Evolutionary conservation across 176 grass and related monocot species (phyloP), one percentile per base, ranked within the genome.

Genomic region (Ensete ventricosum): DNA sequence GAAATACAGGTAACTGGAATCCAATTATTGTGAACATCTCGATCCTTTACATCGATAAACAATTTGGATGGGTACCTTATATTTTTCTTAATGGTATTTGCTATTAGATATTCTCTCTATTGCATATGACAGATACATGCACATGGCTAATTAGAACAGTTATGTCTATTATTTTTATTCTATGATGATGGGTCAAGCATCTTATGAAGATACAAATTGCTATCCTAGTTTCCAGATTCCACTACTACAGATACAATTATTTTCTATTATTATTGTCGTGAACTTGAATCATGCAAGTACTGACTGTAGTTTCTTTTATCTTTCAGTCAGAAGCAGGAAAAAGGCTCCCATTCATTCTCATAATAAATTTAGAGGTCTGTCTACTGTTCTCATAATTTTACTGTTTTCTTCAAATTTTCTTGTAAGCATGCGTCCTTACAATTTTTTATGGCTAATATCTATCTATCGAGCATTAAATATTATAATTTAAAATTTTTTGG

Each of bases 341-440:
- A 83, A 89, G 83, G 74, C 86, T 98, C 49, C 94, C 94, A 66
- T 98, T 98, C 75, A 84, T 98, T 73, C 62, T 98, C 71, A 82
- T 98, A 78, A 80, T 98, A 86, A 98, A 93, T 74, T 91, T 98
- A 82, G 85, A 98, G 86, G 94, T 93, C 21, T 52, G 55, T 79
- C 24, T 91, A 17, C 11, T 76, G 69, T 81, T 72, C 19, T 88
- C 8, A 14, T 6, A 74, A 20, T 25, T 69, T 69, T 9, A 29
- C 9, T 78, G 3, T 29, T 24, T 12, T 67, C 25, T 54, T 14
- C 48, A 53, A 55, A 1, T 13, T 67, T 69, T 29, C 2, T 55
- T 43, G 20, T n/a, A 26, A 69, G 1, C 25, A 29, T 55, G 19
- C 48, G n/a, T 6, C 11, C 4, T 21, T 13, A 24, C 49, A 9